A percentile compares a stretch with the other conserved stretches of the same genome.
Conservation (phyloP, 805 yeast genomes). For the Saccharomyces jurei region DNA sequence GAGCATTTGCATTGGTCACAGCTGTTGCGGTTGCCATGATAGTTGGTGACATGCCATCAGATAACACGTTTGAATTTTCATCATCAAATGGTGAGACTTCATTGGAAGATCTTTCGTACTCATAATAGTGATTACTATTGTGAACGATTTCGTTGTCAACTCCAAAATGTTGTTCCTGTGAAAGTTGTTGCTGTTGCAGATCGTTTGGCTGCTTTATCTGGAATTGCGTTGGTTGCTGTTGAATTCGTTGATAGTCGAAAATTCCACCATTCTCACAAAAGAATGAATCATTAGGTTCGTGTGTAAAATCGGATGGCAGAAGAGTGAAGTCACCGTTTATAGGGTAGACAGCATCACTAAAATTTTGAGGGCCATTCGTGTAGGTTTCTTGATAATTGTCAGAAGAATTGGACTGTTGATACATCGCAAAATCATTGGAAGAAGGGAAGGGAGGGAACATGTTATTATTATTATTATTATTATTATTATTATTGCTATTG, state of each 20-base stretch:
- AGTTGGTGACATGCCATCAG: background rate
- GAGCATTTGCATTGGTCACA: conserved; percentile 19
- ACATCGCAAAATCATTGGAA: background rate
- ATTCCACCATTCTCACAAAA: background rate
- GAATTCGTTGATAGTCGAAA: background rate
- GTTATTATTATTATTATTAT: background rate
- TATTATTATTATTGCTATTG: background rate
- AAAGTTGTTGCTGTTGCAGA: background rate
- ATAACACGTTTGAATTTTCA: background rate
- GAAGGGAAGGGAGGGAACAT: background rate
- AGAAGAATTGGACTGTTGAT: background rate
- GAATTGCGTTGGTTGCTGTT: background rate
- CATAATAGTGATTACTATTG: background rate
- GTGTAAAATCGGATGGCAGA: background rate
- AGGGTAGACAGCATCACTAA: background rate
- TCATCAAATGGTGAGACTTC: background rate
- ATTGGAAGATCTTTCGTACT: background rate
- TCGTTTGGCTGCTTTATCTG: background rate
- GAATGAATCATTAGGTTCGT: background rate
- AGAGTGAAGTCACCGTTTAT: background rate
- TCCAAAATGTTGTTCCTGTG: background rate
- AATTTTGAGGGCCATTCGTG: background rate
- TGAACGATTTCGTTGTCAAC: background rate
- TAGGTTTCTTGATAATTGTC: background rate
- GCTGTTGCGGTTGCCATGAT: conserved; percentile 20